A percentile compares a stretch with the other conserved stretches of the same genome.
Conservation (phyloP, 305 asterid species). For the Withania somnifera region DNA sequence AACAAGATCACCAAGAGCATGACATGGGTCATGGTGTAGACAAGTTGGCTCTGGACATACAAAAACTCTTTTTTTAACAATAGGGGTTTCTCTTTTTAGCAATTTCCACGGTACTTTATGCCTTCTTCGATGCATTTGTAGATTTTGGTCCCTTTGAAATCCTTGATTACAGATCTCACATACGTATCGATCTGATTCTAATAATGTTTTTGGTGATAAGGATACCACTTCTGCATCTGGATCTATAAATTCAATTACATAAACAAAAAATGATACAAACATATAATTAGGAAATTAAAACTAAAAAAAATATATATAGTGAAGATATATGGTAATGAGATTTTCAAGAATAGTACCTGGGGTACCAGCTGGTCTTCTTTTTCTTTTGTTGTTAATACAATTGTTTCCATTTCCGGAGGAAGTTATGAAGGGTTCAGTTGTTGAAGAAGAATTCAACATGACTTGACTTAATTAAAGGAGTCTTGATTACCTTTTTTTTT, state of each 20-base stretch:
- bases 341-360: conserved; percentile 2
- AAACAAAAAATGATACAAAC: background rate
- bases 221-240: conserved; percentile 32
- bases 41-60: conserved; percentile 28
- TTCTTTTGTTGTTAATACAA: background rate
- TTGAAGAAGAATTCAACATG: conserved; percentile 3
- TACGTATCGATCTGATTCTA: conserved; percentile 26
- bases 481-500: background rate
- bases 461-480: background rate
- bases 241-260: conserved; percentile 2
- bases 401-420: background rate
- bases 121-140: conserved; percentile 31
- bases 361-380: conserved; percentile 9
- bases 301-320: background rate
- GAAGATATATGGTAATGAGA: background rate
- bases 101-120: conserved; percentile 32
- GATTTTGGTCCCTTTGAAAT: conserved; percentile 28
- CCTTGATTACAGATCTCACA: conserved; percentile 32
- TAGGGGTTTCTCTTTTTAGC: conserved; percentile 17
- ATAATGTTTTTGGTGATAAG: conserved; percentile 22
- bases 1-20: conserved; percentile 31
- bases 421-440: background rate
- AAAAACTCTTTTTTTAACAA: conserved; percentile 13
- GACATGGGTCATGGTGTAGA: conserved; percentile 25
- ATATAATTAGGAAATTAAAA: background rate